A percentile compares a stretch with the other conserved stretches of the same genome.
These are phyloP conservation scores for Phyllosticta citribraziliensis DNA, from an alignment of 2,329 filamentous ascomycete genomes.

Conservation along the genomic window DNA sequence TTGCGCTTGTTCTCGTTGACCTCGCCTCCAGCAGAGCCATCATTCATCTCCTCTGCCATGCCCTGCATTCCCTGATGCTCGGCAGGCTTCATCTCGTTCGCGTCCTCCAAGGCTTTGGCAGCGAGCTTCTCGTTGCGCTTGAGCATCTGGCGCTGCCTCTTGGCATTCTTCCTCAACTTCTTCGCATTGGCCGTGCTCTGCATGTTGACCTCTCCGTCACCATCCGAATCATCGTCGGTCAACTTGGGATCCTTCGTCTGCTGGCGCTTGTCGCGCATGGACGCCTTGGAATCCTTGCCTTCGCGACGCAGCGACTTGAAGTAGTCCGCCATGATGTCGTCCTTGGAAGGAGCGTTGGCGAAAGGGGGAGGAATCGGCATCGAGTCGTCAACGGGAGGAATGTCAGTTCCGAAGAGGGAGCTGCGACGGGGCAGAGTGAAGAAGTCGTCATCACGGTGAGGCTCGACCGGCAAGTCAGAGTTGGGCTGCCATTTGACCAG, in stretches of 20 bases:
- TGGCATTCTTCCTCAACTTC: too few relatives aligned
- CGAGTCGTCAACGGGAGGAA: not conserved
- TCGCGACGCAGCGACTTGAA: not conserved
- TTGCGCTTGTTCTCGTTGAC: too few relatives aligned
- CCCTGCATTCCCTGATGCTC: too few relatives aligned
- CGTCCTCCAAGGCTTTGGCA: too few relatives aligned
- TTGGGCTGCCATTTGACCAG: not conserved
- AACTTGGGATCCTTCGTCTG: not conserved
- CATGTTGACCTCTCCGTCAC: not conserved
- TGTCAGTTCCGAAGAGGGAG: not conserved
- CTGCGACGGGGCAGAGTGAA: not conserved
- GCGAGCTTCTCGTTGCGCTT: too few relatives aligned
- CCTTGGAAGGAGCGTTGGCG: not conserved
- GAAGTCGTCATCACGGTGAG: not conserved
- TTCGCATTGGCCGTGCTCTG: too few relatives aligned
- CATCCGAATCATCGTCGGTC: not conserved
- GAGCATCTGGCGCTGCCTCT: too few relatives aligned
- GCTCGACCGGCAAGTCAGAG: not conserved
- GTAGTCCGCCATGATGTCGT: not conserved
- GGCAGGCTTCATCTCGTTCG: too few relatives aligned
- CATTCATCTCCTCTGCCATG: too few relatives aligned
- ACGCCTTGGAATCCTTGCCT: not conserved
- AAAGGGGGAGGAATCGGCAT: too few relatives aligned
- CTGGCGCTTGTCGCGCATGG: not conserved
- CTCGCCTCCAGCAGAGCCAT: too few relatives aligned